phyloP scores from a whole-genome alignment of 805 yeast genomes.

The Candida takata region DNA sequence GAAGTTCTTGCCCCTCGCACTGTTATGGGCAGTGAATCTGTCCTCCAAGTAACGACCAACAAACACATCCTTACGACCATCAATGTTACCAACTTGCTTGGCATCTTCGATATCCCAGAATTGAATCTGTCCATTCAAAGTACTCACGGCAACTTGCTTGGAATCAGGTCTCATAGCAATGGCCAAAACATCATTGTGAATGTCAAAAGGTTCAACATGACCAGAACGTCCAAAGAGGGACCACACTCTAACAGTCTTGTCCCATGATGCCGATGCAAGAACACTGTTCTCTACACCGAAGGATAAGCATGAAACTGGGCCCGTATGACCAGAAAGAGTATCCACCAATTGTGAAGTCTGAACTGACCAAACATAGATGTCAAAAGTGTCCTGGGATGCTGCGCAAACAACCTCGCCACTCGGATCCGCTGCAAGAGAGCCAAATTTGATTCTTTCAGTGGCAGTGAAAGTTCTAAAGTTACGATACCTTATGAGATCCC shows the following conservation, averaged over 20 bases:
- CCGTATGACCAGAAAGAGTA: conserved; percentile 86
- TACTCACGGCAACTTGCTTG: conserved; percentile 80
- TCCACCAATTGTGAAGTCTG: conserved; percentile 92
- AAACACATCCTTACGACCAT: conserved; percentile 79
- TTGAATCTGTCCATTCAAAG: conserved; percentile 80
- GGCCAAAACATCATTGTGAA: conserved; percentile 75
- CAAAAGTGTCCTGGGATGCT: conserved; percentile 84
- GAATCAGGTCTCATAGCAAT: conserved; percentile 88
- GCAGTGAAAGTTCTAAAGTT: conserved; percentile 95
- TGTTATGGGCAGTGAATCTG: conserved; percentile 70
- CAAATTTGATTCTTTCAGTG: conserved; percentile 79
- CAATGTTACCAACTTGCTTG: conserved; percentile 74
- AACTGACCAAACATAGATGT: conserved; percentile 93
- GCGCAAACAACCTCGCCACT: conserved; percentile 96
- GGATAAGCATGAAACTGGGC: conserved; percentile 83
- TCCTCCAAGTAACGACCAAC: conserved; percentile 82
- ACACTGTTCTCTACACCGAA: conserved; percentile 74
- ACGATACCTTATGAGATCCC: conserved; percentile 90
- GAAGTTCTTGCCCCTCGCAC: conserved; percentile 79
- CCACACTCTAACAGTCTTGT: conserved; percentile 90
- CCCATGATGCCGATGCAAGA: conserved; percentile 94
- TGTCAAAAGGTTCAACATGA: conserved; percentile 84
- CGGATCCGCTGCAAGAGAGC: conserved; percentile 88
- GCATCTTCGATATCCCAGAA: conserved; percentile 81
- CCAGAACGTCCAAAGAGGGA: conserved; percentile 81